phyloP scores from a whole-genome alignment of 169 alveolate species.

The Cryptosporidium muris region DNA sequence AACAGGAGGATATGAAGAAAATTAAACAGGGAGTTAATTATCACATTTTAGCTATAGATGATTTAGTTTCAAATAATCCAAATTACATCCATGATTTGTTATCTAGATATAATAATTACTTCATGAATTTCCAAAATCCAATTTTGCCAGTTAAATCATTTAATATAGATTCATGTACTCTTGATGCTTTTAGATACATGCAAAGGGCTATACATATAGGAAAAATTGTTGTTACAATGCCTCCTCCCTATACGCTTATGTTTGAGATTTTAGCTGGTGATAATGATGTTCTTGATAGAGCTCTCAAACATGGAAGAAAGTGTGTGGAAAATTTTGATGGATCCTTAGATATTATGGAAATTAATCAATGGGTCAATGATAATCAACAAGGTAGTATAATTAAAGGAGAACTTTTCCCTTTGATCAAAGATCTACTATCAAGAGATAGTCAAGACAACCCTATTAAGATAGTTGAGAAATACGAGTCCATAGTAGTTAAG shows the following conservation, averaged over 20 bases:
- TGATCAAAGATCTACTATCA: constrained; percentile 5
- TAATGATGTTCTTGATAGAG: neutral
- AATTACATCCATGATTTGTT: constrained; percentile 23
- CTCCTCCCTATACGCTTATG: constrained; percentile 71
- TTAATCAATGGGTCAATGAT: neutral
- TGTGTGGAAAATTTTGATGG: neutral
- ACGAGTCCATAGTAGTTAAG: neutral
- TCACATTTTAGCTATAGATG: constrained; percentile 35
- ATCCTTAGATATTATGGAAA: neutral
- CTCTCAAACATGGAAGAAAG: neutral
- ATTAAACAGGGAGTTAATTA: constrained; percentile 21
- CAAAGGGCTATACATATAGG: constrained; percentile 70
- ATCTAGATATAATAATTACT: constrained; percentile 1
- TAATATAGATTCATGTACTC: constrained; percentile 67
- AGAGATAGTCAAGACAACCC: constrained; percentile 25
- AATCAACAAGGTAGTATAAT: neutral
- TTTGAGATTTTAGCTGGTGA: constrained; percentile 19
- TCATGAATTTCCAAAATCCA: constrained; percentile 6
- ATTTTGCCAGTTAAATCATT: constrained; percentile 46
- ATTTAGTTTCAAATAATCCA: constrained; percentile 30
- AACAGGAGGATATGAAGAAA: neutral
- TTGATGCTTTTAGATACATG: constrained; percentile 48
- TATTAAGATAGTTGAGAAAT: constrained; percentile 13
- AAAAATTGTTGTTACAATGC: constrained; percentile 60
- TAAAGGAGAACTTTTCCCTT: neutral